phyloP scores from a whole-genome alignment of 192 early-diverging fungal species.

The Ambispora gerdemannii region DNA sequence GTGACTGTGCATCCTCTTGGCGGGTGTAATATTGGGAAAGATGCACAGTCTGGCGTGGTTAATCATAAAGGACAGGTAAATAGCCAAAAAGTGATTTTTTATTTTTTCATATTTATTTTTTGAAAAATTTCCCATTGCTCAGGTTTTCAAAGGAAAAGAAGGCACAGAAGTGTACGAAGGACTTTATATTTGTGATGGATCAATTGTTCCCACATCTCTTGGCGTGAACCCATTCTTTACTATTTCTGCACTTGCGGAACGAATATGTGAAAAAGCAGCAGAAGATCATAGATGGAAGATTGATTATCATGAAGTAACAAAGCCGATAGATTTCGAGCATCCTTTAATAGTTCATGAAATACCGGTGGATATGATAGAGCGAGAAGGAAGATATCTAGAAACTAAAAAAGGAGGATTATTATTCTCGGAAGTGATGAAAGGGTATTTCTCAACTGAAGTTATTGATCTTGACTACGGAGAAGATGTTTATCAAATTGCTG shows the following conservation, averaged over 20 bases:
- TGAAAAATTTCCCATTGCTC: neutral
- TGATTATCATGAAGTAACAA: conserved; percentile 36
- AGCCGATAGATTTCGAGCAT: conserved; percentile 36
- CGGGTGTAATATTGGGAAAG: conserved; percentile 41
- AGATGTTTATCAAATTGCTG: conserved; percentile 39
- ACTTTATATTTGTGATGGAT: conserved; percentile 48
- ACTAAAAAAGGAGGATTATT: conserved; percentile 24
- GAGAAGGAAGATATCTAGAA: conserved; percentile 10
- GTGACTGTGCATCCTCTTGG: conserved; percentile 51
- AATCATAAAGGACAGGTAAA: conserved; percentile 49
- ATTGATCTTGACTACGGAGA: conserved; percentile 23
- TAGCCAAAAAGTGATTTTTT: too few species aligned
- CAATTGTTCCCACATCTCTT: conserved; percentile 45
- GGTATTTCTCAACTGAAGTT: conserved; percentile 44
- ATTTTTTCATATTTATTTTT: neutral
- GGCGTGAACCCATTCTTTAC: conserved; percentile 53
- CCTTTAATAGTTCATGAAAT: conserved; percentile 29
- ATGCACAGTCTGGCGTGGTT: conserved; percentile 39
- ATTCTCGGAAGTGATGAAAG: conserved; percentile 45
- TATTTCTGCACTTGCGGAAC: conserved; percentile 44
- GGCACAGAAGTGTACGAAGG: conserved; percentile 43
- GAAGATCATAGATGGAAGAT: conserved; percentile 42
- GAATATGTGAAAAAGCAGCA: conserved; percentile 36
- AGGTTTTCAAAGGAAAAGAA: conserved; percentile 36
- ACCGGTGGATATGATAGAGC: neutral